These are phyloP conservation scores for Xanthoparmelia taractica DNA, from an alignment of 495 filamentous ascomycete genomes.

Conservation along the genomic window DNA sequence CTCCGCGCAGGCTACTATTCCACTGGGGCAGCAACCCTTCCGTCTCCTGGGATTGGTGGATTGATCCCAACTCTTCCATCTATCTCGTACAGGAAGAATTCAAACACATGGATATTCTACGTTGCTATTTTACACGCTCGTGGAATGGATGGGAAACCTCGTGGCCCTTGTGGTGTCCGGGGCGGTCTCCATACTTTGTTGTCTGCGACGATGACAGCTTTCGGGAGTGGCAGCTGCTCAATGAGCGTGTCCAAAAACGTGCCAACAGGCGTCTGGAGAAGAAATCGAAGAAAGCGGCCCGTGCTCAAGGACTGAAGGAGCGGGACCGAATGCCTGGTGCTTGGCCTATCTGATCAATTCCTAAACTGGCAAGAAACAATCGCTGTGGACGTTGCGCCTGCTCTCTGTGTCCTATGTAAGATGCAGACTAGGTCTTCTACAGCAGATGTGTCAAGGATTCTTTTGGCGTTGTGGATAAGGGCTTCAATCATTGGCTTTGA, in stretches of 20 bases:
- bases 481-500: too few relatives aligned
- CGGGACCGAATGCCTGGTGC: neutral
- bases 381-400: neutral
- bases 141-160: neutral
- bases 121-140: neutral
- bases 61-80: neutral
- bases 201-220: neutral
- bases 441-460: too few relatives aligned
- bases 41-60: constrained; percentile 1
- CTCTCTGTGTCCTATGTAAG: neutral
- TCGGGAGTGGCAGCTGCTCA: neutral
- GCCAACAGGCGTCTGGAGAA: neutral
- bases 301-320: neutral
- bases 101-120: neutral
- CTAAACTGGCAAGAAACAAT: neutral
- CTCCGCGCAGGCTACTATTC: neutral
- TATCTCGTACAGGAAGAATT: neutral
- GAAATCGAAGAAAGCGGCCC: neutral
- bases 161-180: neutral
- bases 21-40: neutral
- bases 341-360: neutral
- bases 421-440: neutral
- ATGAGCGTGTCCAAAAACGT: neutral
- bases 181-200: too few relatives aligned
- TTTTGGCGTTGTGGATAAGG: too few relatives aligned